Conservation (phyloP, 129 eudicot genomes). For the Lactuca sativa region DNA sequence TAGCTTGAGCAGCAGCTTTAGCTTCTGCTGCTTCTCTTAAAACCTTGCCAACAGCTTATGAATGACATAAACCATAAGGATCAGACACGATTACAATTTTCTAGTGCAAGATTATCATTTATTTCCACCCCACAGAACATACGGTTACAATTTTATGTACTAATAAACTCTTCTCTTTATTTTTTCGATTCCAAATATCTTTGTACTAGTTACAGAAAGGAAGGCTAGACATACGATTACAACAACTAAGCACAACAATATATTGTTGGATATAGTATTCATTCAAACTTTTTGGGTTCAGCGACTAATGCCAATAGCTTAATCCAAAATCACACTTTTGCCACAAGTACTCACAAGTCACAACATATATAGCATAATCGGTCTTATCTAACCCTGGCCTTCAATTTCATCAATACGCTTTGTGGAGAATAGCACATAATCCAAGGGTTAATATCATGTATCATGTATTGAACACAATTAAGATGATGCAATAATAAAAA, state of each 20-base stretch:
- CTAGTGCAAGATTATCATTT: conserved; percentile 3
- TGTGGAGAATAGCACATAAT: background rate
- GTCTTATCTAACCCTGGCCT: background rate
- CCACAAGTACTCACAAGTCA: background rate
- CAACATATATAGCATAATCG: background rate
- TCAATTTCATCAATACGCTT: background rate
- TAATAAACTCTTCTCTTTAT: background rate
- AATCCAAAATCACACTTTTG: conserved; percentile 2
- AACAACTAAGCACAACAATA: conserved; percentile 11
- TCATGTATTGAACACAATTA: background rate
- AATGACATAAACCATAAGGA: no score
- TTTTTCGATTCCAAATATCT: conserved; percentile 5
- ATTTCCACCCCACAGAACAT: conserved; percentile 15
- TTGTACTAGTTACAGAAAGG: background rate
- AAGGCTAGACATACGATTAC: background rate
- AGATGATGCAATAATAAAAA: no score
- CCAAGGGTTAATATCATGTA: background rate
- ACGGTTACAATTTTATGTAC: background rate
- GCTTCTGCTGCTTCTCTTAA: no score
- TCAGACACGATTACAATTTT: no score
- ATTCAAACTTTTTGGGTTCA: background rate
- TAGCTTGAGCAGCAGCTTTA: no score
- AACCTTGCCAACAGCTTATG: no score
- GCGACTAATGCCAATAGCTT: background rate
- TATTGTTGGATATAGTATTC: conserved; percentile 6